These are phyloP conservation scores for Neurospora cerealis DNA, from an alignment of 495 filamentous ascomycete genomes.

Conservation along the genomic window DNA sequence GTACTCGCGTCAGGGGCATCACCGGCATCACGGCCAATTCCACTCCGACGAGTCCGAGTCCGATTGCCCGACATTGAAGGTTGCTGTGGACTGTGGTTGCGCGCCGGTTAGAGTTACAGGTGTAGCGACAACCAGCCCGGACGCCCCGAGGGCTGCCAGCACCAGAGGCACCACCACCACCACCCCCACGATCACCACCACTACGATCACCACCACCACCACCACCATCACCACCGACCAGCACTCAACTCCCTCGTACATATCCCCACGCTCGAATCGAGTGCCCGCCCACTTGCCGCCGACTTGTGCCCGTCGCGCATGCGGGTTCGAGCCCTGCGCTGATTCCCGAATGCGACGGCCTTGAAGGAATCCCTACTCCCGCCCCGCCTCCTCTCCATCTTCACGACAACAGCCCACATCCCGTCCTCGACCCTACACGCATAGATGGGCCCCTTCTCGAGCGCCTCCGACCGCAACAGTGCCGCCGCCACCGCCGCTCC, in stretches of 20 bases:
- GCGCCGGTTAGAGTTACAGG: neutral
- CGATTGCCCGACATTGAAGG: neutral
- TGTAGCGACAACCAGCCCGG: neutral
- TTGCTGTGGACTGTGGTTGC: neutral
- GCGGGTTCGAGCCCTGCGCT: constrained; percentile 2
- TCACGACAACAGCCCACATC: constrained; percentile 7
- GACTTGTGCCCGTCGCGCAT: constrained; percentile 1
- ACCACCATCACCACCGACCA: neutral
- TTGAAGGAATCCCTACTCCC: neutral
- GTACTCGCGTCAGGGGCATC: neutral
- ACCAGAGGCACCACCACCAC: neutral
- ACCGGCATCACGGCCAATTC: neutral
- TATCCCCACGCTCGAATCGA: neutral
- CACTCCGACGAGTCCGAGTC: neutral
- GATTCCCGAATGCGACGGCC: neutral
- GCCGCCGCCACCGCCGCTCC: constrained; percentile 17
- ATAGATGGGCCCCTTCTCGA: constrained; percentile 30
- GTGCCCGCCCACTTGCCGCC: neutral
- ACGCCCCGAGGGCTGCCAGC: neutral
- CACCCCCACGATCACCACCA: neutral
- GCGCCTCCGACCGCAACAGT: constrained; percentile 19
- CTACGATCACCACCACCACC: neutral
- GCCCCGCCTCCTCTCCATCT: neutral
- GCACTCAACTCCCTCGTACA: neutral
- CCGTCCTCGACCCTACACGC: constrained; percentile 2